These are phyloP conservation scores for Podospora fimiseda DNA, from an alignment of 495 filamentous ascomycete genomes.

Conservation along the genomic window DNA sequence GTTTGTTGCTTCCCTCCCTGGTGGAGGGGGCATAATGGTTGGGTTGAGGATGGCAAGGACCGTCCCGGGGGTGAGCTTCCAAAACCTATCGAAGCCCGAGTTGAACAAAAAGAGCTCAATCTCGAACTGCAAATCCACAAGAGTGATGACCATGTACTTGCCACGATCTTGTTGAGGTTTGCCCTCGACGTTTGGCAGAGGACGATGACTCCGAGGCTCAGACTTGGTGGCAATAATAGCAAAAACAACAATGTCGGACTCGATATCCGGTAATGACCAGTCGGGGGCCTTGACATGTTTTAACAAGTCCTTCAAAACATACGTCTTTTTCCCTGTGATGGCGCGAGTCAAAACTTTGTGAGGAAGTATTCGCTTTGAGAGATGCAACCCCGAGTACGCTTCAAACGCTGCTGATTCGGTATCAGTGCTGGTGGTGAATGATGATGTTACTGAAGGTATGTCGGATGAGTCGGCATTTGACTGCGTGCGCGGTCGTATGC, in stretches of 20 bases:
- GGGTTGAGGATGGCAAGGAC: slow-evolving; percentile 94
- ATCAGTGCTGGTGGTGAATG: background rate
- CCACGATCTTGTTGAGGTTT: slow-evolving; percentile 46
- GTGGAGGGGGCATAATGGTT: slow-evolving; percentile 76
- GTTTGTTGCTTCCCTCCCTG: slow-evolving; percentile 63
- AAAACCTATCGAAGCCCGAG: slow-evolving; percentile 81
- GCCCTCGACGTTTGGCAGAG: slow-evolving; percentile 48
- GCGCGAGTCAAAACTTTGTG: slow-evolving; percentile 71
- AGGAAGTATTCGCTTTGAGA: slow-evolving; percentile 80
- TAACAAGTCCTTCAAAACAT: slow-evolving; percentile 75
- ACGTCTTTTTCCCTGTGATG: slow-evolving; percentile 66
- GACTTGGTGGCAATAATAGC: slow-evolving; percentile 85
- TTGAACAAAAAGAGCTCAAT: slow-evolving; percentile 90
- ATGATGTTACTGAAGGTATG: slow-evolving; percentile 4
- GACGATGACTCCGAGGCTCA: slow-evolving; percentile 62
- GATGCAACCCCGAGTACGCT: slow-evolving; percentile 74
- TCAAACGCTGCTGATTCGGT: slow-evolving; percentile 56
- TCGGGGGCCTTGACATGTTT: slow-evolving; percentile 72
- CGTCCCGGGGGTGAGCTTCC: slow-evolving; percentile 80
- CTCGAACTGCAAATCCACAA: slow-evolving; percentile 87
- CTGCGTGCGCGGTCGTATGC: slow-evolving; percentile 23
- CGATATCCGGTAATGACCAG: slow-evolving; percentile 79
- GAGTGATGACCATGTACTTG: slow-evolving; percentile 85
- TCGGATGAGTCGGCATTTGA: background rate
- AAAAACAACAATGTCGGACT: slow-evolving; percentile 80